These are phyloP conservation scores for Podospora pseudopauciseta DNA, from an alignment of 495 filamentous ascomycete genomes.

Conservation along the genomic window DNA sequence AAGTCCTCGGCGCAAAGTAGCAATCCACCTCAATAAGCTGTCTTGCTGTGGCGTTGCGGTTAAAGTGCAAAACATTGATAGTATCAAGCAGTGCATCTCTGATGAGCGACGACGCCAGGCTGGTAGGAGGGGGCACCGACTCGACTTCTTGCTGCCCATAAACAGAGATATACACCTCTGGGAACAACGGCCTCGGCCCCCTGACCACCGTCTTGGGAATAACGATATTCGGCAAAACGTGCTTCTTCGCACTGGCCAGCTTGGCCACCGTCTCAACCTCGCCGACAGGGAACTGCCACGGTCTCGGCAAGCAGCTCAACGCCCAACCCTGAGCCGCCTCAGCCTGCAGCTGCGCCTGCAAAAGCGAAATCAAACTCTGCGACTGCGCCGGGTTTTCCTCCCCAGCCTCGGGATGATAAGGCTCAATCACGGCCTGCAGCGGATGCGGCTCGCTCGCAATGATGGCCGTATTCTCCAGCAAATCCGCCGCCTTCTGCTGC, in stretches of 20 bases:
- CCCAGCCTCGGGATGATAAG: slow-evolving; percentile 59
- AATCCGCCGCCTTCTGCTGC: slow-evolving; percentile 62
- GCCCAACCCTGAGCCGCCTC: slow-evolving; percentile 71
- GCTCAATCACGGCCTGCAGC: slow-evolving; percentile 77
- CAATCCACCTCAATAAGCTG: slow-evolving; percentile 92
- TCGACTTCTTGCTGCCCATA: slow-evolving; percentile 86
- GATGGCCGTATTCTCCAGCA: slow-evolving; percentile 91
- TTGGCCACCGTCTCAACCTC: slow-evolving; percentile 52
- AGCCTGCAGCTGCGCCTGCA: slow-evolving; percentile 78
- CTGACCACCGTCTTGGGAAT: slow-evolving; percentile 71
- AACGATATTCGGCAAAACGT: slow-evolving; percentile 67
- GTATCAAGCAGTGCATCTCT: slow-evolving; percentile 87
- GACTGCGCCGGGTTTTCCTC: slow-evolving; percentile 37
- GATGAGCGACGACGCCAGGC: slow-evolving; percentile 74
- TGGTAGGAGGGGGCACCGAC: slow-evolving; percentile 75
- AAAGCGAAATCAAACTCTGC: slow-evolving; percentile 68
- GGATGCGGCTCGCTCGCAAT: slow-evolving; percentile 81
- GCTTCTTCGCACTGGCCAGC: slow-evolving; percentile 59
- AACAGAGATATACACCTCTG: slow-evolving; percentile 90
- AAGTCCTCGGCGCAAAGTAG: slow-evolving; percentile 83
- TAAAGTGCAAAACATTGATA: slow-evolving; percentile 90
- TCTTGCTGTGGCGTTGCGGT: slow-evolving; percentile 79
- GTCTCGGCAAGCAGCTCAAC: slow-evolving; percentile 75
- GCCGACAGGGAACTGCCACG: slow-evolving; percentile 62
- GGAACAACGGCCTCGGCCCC: slow-evolving; percentile 74